Evolutionary conservation across 768 basidiomycete genomes (phyloP), one percentile per base, ranked within the genome.

Genomic region (Russula sp.): DNA sequence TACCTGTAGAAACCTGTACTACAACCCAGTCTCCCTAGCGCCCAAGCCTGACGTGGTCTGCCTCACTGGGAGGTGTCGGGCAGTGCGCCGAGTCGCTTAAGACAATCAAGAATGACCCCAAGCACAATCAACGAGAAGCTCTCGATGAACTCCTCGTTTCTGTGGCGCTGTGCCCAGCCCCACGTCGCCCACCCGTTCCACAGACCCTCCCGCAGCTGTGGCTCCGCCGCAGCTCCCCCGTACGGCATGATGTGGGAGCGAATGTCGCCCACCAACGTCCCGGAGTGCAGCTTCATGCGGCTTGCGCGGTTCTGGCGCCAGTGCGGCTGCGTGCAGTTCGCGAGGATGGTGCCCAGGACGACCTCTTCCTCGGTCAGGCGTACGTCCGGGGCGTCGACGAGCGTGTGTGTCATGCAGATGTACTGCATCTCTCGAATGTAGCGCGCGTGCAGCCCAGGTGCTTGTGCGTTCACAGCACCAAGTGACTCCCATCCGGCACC

Each of bases 301-400:
- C 85, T 78, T 63, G 80, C 79, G 37, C 86, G 79, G 64, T 83
- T 82, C 42, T 72, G 78, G 63, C 88, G 77, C 78, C 80, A 85
- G 32, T 84, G 75, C 64, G 78, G 79, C 63, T 89, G 83, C 0
- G 82, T 74, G 68, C 85, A 89, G 61, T 85, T 85, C 4, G 83
- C 86, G 48, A 90, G 74, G 62, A 93, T 92, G 0, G 85, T 85
- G n/a, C 89, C 89, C 32, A 85, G 74, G 2, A 90, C 86, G 27
- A 90, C 78, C 68, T 93, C 91, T 55, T 87, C 85, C 70, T 93
- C 91, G 5, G 78, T 72, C 44, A 92, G 76, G 32, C 78, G 77
- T 11, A 77, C 77, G 10, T 80, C 83, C 1, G 84, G 79, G 6
- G 77, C 74, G 54, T 80, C 79, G 10, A 86, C 81, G 18, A 91